Base-by-base conservation (phyloP, 2,329 filamentous ascomycete species). In the Colletotrichum sp. region DNA sequence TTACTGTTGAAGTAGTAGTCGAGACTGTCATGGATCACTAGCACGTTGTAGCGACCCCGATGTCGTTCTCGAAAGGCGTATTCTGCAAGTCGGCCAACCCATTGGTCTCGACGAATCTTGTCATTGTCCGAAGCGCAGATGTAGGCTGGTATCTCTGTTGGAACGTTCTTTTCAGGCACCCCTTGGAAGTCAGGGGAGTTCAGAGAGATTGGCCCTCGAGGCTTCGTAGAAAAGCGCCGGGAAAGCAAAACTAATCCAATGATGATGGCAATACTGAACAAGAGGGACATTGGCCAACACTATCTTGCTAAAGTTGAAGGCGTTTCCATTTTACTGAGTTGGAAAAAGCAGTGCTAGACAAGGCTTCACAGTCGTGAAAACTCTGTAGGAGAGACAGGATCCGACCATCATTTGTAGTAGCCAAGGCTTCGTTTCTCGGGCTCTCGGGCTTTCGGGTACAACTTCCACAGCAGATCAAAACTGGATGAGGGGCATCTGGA, bases 401-500 rank as follows among this genome's bases (percentile, higher is more conserved):
- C 39, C 39, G 18, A 44, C 39, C 39, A 10, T 44, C 39, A 44
- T 44, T 44, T 44, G 39, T 44, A 44, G 39, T 44, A 44, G 39
- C 39, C 18, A 44, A 44, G 39, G 8, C 39, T 44, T 0, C 39
- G 16, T n/a, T 39, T 39, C 36, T 39, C 36, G 36, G 16, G 36
- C 39, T 44, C 3, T 44, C 16, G 18, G 18, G 39, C 39, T 18
- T n/a, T 44, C 39, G 39, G 39, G 39, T 44, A n/a, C 39, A 0
- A 12, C 39, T 44, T n/a, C 39, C 39, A 10, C 16, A 44, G 18
- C 39, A n/a, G n/a, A 44, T 44, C 39, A n/a, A 44, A 16, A 44
- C 39, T n/a, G 39, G 8, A 10, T 0, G 0, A n/a, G 39, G 0
- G 0, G 18, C 39, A n/a, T n/a, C 16, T 44, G 39, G 5, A 44